Conservation (phyloP, 441 rosid species). For the Pelargonium cotyledonis region DNA sequence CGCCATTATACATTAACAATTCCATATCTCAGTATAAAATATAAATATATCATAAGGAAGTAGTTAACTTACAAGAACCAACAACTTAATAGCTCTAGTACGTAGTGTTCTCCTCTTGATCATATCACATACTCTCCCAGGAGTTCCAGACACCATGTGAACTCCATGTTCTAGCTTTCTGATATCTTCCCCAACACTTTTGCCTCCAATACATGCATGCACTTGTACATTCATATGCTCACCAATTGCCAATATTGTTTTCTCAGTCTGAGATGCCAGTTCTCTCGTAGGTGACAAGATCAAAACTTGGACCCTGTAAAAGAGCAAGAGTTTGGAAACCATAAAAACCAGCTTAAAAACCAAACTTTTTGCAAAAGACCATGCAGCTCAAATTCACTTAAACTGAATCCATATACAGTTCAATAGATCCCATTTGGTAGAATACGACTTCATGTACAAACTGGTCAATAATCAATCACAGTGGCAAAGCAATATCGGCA, state of each 20-base stretch:
- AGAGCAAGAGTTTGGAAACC: background rate
- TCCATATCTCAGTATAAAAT: no score
- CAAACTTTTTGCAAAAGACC: background rate
- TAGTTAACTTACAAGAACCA: slow-evolving; percentile 57
- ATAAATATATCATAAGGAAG: background rate
- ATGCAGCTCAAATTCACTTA: no score
- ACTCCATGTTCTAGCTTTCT: slow-evolving; percentile 87
- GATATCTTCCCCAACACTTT: slow-evolving; percentile 95
- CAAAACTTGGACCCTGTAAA: slow-evolving; percentile 73
- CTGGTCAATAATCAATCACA: no score
- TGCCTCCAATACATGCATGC: slow-evolving; percentile 84
- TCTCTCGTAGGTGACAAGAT: slow-evolving; percentile 92
- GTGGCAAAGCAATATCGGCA: no score
- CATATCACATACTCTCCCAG: slow-evolving; percentile 98
- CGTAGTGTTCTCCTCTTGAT: slow-evolving; percentile 92
- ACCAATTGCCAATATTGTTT: slow-evolving; percentile 70
- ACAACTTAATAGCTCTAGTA: slow-evolving; percentile 69
- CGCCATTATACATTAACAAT: background rate
- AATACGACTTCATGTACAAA: no score
- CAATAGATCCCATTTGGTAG: no score
- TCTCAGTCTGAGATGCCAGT: slow-evolving; percentile 83
- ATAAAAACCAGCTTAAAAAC: no score
- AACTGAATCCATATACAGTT: no score
- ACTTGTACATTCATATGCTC: slow-evolving; percentile 66
- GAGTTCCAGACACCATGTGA: slow-evolving; percentile 94